Conservation (phyloP, 306 rosid species). For the Datisca glomerata region DNA sequence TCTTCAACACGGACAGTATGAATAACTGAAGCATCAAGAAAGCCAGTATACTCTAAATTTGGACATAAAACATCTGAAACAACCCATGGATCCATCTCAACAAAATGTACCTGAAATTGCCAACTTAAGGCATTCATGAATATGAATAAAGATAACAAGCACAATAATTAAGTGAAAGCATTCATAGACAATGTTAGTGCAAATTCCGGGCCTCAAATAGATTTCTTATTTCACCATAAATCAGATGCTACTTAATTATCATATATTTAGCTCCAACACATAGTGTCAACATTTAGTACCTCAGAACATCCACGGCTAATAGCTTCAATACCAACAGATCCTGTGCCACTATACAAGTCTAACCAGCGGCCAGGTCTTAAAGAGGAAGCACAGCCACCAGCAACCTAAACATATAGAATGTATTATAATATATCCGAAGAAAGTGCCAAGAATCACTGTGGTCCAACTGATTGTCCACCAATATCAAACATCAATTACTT, state of each 20-base stretch:
- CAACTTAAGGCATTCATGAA: too few species aligned
- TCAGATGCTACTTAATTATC: neutral
- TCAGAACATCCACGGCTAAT: constrained; percentile 87
- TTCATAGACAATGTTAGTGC: neutral
- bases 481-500: too few species aligned
- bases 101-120: constrained; percentile 90
- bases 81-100: constrained; percentile 99
- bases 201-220: neutral
- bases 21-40: constrained; percentile 68
- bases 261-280: too few species aligned
- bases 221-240: neutral
- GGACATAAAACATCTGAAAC: constrained; percentile 72
- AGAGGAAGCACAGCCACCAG: constrained; percentile 85
- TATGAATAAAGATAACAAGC: too few species aligned
- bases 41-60: constrained; percentile 77
- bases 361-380: constrained; percentile 95
- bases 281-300: constrained; percentile 51
- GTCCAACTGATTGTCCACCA: too few species aligned
- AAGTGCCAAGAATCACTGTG: neutral
- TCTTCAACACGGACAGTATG: constrained; percentile 72
- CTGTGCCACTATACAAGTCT: constrained; percentile 96
- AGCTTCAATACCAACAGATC: constrained; percentile 98
- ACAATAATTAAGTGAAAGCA: constrained; percentile 2
- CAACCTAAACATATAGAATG: constrained; percentile 58
- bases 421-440: constrained; percentile 3